Percentiles rank a stretch among this genome's conserved stretches.
Evolutionary conservation across 805 yeast species (phyloP).

Genomic region (Metschnikowia rubicola): DNA sequence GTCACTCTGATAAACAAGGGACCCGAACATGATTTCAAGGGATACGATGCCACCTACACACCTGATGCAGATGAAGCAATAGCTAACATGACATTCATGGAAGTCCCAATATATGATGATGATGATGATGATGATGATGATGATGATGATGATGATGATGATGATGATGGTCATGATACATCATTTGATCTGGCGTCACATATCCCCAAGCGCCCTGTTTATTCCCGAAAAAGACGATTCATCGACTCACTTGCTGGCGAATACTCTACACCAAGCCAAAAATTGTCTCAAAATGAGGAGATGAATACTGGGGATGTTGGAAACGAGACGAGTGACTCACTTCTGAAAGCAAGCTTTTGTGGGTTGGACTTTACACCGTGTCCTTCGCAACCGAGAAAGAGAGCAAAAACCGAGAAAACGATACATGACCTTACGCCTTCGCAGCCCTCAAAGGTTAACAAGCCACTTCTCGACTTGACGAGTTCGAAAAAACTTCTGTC

Average conservation of each 20-base stretch:
- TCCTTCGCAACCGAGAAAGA: constrained; percentile 41
- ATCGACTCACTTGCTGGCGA: no score
- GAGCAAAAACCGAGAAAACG: constrained; percentile 25
- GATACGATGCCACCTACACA: no score
- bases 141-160: no score
- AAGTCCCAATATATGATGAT: constrained; percentile 16
- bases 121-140: not conserved
- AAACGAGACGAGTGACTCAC: constrained; percentile 14
- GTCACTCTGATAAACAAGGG: no score
- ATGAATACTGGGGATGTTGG: constrained; percentile 19
- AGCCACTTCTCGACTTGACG: constrained; percentile 28
- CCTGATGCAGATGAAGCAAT: constrained; percentile 5
- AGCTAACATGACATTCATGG: constrained; percentile 29
- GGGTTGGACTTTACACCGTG: constrained; percentile 44
- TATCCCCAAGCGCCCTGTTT: constrained; percentile 3
- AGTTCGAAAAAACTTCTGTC: constrained; percentile 27
- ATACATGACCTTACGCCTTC: constrained; percentile 20
- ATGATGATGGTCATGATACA: no score
- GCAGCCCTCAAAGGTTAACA: constrained; percentile 18
- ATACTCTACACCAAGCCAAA: no score
- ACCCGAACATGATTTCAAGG: no score
- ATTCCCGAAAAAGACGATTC: constrained; percentile 10
- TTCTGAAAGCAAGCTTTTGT: constrained; percentile 27
- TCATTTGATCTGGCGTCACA: no score
- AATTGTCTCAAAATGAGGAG: not conserved